Conservation (phyloP, 2,329 filamentous ascomycete species). For the Sordariomycetes sp. region DNA sequence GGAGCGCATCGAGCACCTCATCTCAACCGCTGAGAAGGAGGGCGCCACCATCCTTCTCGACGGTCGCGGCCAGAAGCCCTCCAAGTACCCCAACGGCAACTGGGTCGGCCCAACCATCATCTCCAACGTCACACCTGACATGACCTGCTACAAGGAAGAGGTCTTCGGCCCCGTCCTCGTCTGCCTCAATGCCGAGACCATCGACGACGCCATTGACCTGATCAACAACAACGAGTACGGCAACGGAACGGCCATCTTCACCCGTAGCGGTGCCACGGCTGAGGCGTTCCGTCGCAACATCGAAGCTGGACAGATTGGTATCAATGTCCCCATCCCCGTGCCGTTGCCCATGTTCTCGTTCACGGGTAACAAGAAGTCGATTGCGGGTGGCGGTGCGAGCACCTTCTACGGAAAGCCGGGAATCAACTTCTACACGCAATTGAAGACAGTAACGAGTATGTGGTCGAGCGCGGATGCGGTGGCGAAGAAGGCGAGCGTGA, state of each 20-base stretch:
- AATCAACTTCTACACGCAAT: constrained; percentile 90
- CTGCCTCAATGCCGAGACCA: constrained; percentile 67
- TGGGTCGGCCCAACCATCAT: constrained; percentile 81
- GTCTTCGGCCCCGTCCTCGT: constrained; percentile 82
- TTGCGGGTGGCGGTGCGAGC: constrained; percentile 84
- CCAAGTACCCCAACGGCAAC: constrained; percentile 78
- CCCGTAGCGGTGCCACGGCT: constrained; percentile 65
- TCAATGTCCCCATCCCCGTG: constrained; percentile 74
- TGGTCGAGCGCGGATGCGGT: constrained; percentile 84
- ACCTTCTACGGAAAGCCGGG: constrained; percentile 95
- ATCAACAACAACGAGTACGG: constrained; percentile 85
- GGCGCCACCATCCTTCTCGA: constrained; percentile 78
- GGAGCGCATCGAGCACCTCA: constrained; percentile 67
- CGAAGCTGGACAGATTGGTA: constrained; percentile 76
- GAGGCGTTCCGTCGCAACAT: constrained; percentile 72
- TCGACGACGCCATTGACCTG: constrained; percentile 70
- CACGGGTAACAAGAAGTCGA: constrained; percentile 76
- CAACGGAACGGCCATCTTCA: constrained; percentile 82
- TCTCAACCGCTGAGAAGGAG: constrained; percentile 68
- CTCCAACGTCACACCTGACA: constrained; percentile 67
- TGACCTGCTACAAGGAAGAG: constrained; percentile 79
- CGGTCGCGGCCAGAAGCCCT: constrained; percentile 63
- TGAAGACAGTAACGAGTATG: constrained; percentile 92
- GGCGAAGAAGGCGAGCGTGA: constrained; percentile 73
- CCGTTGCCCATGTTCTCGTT: constrained; percentile 65